Conservation (phyloP, 2,329 filamentous ascomycete genomes). For the Fusarium xyrophilum region DNA sequence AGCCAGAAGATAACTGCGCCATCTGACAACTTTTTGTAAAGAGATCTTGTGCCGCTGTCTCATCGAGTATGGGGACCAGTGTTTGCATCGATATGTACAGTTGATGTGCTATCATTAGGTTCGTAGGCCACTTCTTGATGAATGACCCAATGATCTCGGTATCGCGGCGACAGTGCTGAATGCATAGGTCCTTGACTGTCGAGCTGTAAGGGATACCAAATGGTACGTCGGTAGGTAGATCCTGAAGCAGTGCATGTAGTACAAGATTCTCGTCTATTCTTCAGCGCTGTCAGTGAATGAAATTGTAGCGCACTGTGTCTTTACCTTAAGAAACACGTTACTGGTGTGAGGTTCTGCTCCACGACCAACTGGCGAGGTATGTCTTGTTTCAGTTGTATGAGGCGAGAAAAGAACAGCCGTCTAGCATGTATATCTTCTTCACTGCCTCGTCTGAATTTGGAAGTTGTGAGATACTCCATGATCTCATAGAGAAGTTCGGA, state of each 20-base stretch:
- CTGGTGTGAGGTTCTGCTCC: not conserved
- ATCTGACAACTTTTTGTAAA: not conserved
- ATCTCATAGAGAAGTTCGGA: not conserved
- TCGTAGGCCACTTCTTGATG: not conserved
- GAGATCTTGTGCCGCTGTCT: not conserved
- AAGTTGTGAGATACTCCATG: not conserved
- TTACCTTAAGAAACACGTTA: not conserved
- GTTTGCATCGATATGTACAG: not conserved
- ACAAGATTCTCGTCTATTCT: not conserved
- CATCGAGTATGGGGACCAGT: not conserved
- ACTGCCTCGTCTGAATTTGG: not conserved
- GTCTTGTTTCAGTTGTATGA: not conserved
- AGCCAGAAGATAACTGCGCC: not conserved
- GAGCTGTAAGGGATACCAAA: not conserved
- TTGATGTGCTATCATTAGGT: not conserved
- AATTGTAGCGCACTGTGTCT: accelerated
- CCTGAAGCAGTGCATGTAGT: not conserved
- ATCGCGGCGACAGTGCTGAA: not conserved
- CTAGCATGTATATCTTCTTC: not conserved
- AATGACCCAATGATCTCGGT: not conserved
- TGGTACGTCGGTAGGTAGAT: not conserved
- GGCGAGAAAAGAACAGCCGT: not conserved
- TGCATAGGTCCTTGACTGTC: not conserved
- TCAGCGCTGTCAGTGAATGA: not conserved
- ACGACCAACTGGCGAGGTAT: not conserved